A percentile compares a stretch with the other conserved stretches of the same genome.
Conservation (phyloP, 2,329 filamentous ascomycete genomes). For the Paecilomyces sp. region DNA sequence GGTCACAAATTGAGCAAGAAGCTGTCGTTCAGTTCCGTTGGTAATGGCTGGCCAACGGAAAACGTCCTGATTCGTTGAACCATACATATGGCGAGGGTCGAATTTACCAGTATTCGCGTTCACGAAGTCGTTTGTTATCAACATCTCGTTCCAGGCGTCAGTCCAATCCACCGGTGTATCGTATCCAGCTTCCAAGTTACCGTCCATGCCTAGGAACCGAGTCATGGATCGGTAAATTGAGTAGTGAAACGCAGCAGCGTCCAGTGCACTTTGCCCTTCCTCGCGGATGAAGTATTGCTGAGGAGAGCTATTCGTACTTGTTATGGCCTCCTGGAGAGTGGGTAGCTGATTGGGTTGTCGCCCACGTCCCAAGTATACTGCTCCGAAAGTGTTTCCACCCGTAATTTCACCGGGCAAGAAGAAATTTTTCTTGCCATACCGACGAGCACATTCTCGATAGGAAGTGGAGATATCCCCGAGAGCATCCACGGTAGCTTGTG, state of each 20-base stretch:
- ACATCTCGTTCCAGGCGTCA: slow-evolving; percentile 49
- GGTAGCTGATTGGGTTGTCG: slow-evolving; percentile 50
- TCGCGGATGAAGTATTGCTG: slow-evolving; percentile 46
- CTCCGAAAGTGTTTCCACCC: slow-evolving; percentile 53
- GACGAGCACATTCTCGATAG: slow-evolving; percentile 50
- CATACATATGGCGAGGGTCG: slow-evolving; percentile 59
- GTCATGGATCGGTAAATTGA: slow-evolving; percentile 57
- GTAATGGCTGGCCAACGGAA: slow-evolving; percentile 56
- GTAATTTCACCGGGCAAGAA: slow-evolving; percentile 59
- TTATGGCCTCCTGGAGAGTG: slow-evolving; percentile 39
- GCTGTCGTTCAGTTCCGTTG: slow-evolving; percentile 50
- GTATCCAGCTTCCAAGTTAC: slow-evolving; percentile 47
- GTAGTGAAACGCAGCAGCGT: slow-evolving; percentile 57
- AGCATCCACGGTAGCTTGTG: slow-evolving; percentile 56
- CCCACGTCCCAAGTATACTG: slow-evolving; percentile 57
- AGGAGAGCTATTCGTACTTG: slow-evolving; percentile 37
- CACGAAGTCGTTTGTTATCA: slow-evolving; percentile 52
- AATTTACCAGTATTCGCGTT: slow-evolving; percentile 55
- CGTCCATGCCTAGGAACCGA: slow-evolving; percentile 54
- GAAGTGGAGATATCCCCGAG: slow-evolving; percentile 51
- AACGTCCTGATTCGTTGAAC: slow-evolving; percentile 59
- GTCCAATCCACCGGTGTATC: slow-evolving; percentile 51
- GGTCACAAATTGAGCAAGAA: slow-evolving; percentile 53
- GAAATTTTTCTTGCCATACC: slow-evolving; percentile 57
- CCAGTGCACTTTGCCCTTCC: slow-evolving; percentile 47